Evolutionary conservation across 139 green algal genomes (phyloP), one percentile per base, ranked within the genome.

Genomic region (Picochlorum sp.): DNA sequence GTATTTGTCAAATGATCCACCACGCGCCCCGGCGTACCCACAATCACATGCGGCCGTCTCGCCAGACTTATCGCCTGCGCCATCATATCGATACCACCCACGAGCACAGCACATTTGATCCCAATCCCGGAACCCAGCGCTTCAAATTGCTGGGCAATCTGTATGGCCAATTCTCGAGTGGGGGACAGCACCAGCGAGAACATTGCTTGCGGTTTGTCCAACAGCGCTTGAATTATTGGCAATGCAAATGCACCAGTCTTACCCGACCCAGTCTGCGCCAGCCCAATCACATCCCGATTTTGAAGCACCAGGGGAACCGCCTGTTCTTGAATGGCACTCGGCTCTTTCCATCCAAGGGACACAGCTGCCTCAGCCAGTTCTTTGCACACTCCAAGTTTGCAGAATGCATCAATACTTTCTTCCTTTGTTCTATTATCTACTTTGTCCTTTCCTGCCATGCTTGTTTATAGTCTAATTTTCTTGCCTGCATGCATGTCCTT

Each of bases 1-100:
- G 93, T 99, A 76, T 98, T 99, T n/a, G 77, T 85, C 7, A 99
- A 74, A 79, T 99, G 93, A 79, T 99, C 93, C 47, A 98, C 90
- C 50, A 99, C 78, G 0, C 93, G 75, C 0, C 93, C 93, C 1
- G 93, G 93, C 4, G 93, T 99, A 37, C 90, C 93, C 24, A 96
- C 86, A 13, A 99, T 76, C 29, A 99, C 66, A 72, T 98, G 91
- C 26, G 93, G 93, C 29, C 91, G 73, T 61, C 84, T 91, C 18
- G 72, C 93, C 6, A 99, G 79, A 0, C 80, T 68, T 30, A 99
- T 93, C 20, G 90, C 76, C 68, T 90, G 80, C 20, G 84, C 84
- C 86, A 97, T 97, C 88, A 98, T 96, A 79, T 99, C 93, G 24
- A 99, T 87, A 45, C 93, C 93, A 1, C 93, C 93, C 52, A 99